Evolutionary conservation across 805 yeast genomes (phyloP).

Genomic region (Metschnikowia noctiluminum): DNA sequence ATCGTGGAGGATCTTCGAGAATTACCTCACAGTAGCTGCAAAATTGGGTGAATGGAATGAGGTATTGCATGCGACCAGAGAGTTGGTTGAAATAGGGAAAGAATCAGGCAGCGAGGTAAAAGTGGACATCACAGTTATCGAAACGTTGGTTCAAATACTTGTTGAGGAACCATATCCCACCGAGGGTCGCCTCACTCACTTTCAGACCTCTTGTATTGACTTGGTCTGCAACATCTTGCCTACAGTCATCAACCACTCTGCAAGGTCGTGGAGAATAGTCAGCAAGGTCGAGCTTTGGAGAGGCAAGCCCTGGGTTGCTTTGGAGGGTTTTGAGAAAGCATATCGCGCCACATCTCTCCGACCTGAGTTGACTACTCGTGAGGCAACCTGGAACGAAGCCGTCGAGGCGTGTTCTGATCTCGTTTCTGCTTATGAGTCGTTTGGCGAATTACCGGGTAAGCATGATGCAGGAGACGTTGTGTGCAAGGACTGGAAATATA

Average conservation of each 20-base stretch:
- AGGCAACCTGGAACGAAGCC: slow-evolving; percentile 68
- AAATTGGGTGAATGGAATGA: slow-evolving; percentile 86
- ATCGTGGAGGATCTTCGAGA: slow-evolving; percentile 91
- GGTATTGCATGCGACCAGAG: slow-evolving; percentile 70
- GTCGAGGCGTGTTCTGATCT: slow-evolving; percentile 76
- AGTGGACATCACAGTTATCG: slow-evolving; percentile 72
- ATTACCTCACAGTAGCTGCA: slow-evolving; percentile 76
- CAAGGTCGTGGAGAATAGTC: slow-evolving; percentile 78
- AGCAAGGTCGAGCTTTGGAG: slow-evolving; percentile 87
- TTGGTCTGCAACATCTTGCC: slow-evolving; percentile 72
- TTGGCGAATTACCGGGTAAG: slow-evolving; percentile 82
- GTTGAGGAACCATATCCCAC: slow-evolving; percentile 49
- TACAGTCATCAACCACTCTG: slow-evolving; percentile 58
- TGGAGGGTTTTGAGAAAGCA: slow-evolving; percentile 84
- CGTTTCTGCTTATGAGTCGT: slow-evolving; percentile 79
- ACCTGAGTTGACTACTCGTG: slow-evolving; percentile 62
- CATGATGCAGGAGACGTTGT: slow-evolving; percentile 80
- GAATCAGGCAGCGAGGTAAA: slow-evolving; percentile 58
- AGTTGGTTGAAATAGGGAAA: slow-evolving; percentile 55
- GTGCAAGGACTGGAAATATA: slow-evolving; percentile 89
- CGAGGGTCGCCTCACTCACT: slow-evolving; percentile 48
- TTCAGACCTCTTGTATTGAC: slow-evolving; percentile 66
- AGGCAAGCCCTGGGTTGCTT: slow-evolving; percentile 78
- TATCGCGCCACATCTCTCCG: slow-evolving; percentile 65
- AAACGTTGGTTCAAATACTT: slow-evolving; percentile 65